Evolutionary conservation across 1,284 basidiomycete genomes (phyloP).

Genomic region (Inonotus obliquus): DNA sequence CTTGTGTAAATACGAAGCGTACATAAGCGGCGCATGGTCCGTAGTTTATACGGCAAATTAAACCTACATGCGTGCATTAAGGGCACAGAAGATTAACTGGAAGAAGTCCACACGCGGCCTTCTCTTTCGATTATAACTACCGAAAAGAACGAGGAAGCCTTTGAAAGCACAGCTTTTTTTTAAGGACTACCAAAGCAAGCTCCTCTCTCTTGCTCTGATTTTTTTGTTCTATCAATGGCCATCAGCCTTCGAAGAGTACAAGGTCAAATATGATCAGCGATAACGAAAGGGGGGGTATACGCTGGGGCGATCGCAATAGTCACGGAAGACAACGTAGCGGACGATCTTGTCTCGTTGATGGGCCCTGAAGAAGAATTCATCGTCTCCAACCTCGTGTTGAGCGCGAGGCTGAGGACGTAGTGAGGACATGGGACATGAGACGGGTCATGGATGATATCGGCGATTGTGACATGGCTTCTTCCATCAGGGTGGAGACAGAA

Average conservation of each 20-base stretch:
- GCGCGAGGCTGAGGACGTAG: slow-evolving; percentile 3
- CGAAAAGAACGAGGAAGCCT: neutral
- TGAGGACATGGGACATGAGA: neutral
- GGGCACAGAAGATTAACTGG: neutral
- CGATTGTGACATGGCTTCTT: neutral
- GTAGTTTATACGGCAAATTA: neutral
- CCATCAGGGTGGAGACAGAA: neutral
- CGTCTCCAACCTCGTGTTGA: neutral
- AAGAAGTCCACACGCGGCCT: neutral
- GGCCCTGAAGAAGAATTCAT: neutral
- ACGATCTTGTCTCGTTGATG: slow-evolving; percentile 3
- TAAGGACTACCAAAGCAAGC: neutral
- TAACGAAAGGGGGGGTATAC: neutral
- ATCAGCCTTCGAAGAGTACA: neutral
- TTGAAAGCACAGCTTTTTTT: neutral
- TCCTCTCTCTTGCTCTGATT: neutral
- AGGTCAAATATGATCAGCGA: neutral
- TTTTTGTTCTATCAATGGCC: neutral
- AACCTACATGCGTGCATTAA: neutral
- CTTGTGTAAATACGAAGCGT: neutral
- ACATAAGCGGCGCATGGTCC: neutral
- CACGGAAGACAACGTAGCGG: neutral
- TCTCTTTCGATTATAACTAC: neutral
- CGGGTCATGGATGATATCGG: neutral
- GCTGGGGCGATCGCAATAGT: neutral